Percentiles rank a stretch among this genome's conserved stretches.
Evolutionary conservation across 2,329 filamentous ascomycete species (phyloP).

Genomic region (Fusarium sp.): DNA sequence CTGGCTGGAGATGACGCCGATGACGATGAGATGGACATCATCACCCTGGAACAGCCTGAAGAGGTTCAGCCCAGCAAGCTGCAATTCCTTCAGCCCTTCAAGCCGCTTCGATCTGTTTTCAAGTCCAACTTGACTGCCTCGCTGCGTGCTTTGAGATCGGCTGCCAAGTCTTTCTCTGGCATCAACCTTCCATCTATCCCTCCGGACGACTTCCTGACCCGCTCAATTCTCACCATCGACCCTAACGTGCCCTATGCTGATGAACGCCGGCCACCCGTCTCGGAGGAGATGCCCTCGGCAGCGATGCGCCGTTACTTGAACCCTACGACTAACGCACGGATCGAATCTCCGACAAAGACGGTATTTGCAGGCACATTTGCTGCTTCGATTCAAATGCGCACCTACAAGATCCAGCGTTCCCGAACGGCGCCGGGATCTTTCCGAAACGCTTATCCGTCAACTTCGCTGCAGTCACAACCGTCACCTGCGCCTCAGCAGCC

Average conservation of each 20-base stretch:
- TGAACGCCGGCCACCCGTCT: constrained; percentile 71
- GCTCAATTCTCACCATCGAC: constrained; percentile 76
- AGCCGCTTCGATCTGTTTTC: constrained; percentile 68
- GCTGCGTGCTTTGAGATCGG: constrained; percentile 71
- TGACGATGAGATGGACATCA: constrained; percentile 60
- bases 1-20: constrained; percentile 50
- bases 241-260: constrained; percentile 75
- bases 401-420: constrained; percentile 70
- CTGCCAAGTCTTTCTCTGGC: constrained; percentile 71
- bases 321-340: constrained; percentile 62
- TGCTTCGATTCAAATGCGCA: constrained; percentile 79
- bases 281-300: constrained; percentile 73
- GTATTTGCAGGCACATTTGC: constrained; percentile 61
- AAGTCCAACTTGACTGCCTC: constrained; percentile 78
- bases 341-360: constrained; percentile 46
- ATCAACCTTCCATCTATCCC: constrained; percentile 73
- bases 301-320: constrained; percentile 76
- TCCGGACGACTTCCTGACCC: constrained; percentile 74
- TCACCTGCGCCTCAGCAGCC: constrained; percentile 46
- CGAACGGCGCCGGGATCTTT: constrained; percentile 51
- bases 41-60: constrained; percentile 56
- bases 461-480: constrained; percentile 45
- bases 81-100: constrained; percentile 54
- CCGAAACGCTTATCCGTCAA: constrained; percentile 48
- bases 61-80: constrained; percentile 50